A percentile compares a stretch with the other conserved stretches of the same genome.
Conservation (phyloP, 805 yeast species). For the Zygoascus biomembranicola region DNA sequence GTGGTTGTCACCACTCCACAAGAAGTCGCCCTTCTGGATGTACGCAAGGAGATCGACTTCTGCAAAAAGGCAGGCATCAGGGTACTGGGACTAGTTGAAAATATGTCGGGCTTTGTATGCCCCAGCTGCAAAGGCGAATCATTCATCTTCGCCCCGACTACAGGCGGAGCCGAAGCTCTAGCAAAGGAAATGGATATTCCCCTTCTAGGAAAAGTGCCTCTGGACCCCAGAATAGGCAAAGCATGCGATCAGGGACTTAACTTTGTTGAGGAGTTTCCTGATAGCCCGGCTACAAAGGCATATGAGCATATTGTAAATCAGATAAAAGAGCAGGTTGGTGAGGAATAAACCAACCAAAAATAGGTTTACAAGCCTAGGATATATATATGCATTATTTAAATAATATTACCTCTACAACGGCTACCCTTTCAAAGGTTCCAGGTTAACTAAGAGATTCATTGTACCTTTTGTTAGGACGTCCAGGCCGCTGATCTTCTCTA, state of each 20-base stretch:
- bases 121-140: conserved; percentile 90
- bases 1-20: conserved; percentile 94
- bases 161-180: conserved; percentile 88
- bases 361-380: background rate
- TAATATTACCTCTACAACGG: background rate
- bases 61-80: conserved; percentile 85
- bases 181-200: conserved; percentile 73
- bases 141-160: conserved; percentile 84
- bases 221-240: conserved; percentile 90
- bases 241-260: conserved; percentile 82
- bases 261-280: conserved; percentile 71
- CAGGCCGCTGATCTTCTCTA: background rate
- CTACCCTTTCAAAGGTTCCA: background rate
- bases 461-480: background rate
- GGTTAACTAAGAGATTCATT: background rate
- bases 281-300: conserved; percentile 87
- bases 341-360: background rate
- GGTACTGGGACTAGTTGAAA: conserved; percentile 86
- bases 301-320: conserved; percentile 63
- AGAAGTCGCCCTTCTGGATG: conserved; percentile 92
- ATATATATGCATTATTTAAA: background rate
- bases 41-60: conserved; percentile 90
- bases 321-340: conserved; percentile 10
- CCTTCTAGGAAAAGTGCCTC: conserved; percentile 86
- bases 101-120: conserved; percentile 98